A percentile compares a stretch with the other conserved stretches of the same genome.
These are phyloP conservation scores for Plantago lanceolata DNA, from an alignment of 305 asterid species.

Conservation along the genomic window DNA sequence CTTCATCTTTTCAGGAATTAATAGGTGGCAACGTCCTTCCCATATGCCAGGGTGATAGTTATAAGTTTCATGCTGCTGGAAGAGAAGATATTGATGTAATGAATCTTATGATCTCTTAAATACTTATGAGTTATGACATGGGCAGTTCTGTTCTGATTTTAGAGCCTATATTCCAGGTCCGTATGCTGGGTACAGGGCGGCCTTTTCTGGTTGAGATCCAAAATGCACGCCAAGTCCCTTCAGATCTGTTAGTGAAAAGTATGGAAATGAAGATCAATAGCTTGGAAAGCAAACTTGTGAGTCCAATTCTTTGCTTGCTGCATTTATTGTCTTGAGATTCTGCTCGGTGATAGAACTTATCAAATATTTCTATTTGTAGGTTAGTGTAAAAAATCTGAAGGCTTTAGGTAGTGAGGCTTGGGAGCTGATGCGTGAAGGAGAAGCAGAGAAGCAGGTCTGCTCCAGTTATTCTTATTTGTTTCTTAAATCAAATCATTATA, in stretches of 20 bases:
- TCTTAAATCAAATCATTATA: constrained; percentile 4
- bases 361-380: constrained; percentile 38
- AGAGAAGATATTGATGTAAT: constrained; percentile 97
- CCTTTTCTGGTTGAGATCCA: constrained; percentile 88
- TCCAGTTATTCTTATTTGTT: constrained; percentile 15
- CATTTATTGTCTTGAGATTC: constrained; percentile 16
- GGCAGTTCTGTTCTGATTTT: constrained; percentile 9
- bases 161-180: constrained; percentile 48
- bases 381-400: constrained; percentile 67
- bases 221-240: constrained; percentile 69
- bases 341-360: constrained; percentile 23
- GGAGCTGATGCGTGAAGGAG: constrained; percentile 97
- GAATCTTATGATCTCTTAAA: constrained; percentile 21
- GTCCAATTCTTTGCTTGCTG: constrained; percentile 27
- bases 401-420: constrained; percentile 71
- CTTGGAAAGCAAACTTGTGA: constrained; percentile 57
- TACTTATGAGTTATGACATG: constrained; percentile 15
- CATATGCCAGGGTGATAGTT: constrained; percentile 66
- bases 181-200: constrained; percentile 92
- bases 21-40: constrained; percentile 79
- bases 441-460: constrained; percentile 86
- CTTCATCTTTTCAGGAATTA: constrained; percentile 58
- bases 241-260: constrained; percentile 57
- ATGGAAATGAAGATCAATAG: constrained; percentile 55
- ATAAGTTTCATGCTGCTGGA: constrained; percentile 97